Evolutionary conservation across 352 stramenopile genomes (phyloP), one percentile per base, ranked within the genome.

Genomic region (Phytophthora syringae): DNA sequence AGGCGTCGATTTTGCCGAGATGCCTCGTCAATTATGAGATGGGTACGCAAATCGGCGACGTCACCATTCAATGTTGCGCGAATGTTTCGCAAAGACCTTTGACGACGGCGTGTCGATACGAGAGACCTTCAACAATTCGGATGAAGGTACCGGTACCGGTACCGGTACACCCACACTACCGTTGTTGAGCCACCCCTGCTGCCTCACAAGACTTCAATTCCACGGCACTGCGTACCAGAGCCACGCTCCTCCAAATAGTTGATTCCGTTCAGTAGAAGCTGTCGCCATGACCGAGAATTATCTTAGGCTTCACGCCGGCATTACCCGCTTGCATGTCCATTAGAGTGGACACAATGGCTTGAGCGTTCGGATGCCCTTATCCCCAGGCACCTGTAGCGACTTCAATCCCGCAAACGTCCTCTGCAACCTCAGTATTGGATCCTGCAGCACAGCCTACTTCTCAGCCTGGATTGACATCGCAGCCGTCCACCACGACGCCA

Each of bases 241-340:
- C 55, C 59, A 3, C 59, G 59, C 0, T 16, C 59, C 11, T 61
- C 40, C 0, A 50, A 25, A 21, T 39, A 60, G 40, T 60, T 67
- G 34, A 67, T 61, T 11, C 59, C 59, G 1, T 40, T 67, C 59
- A 67, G 42, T 67, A 67, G 21, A 55, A 50, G 34, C 53, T 60
- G 32, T 67, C 59, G 22, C 59, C 51, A 16, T 61, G 59, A 4
- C 49, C 59, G 12, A 67, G 60, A 16, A 67, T 60, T 20, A 67
- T 11, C 6, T 60, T 67, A 16, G 59, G 59, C 24, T 60, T 60
- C 12, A 67, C 48, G 5, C 43, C 13, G 3, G 21, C 20, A 12
- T 60, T 60, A 16, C 59, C 49, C 24, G 59, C 59, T 28, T 67
- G 27, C 0, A 24, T 68, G 44, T 68, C 36, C 60, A 68, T 68